Percentiles rank a stretch among this genome's conserved stretches.
Evolutionary conservation across 345 rosid species (phyloP).

Genomic region (Eucalyptus guilfoylei): DNA sequence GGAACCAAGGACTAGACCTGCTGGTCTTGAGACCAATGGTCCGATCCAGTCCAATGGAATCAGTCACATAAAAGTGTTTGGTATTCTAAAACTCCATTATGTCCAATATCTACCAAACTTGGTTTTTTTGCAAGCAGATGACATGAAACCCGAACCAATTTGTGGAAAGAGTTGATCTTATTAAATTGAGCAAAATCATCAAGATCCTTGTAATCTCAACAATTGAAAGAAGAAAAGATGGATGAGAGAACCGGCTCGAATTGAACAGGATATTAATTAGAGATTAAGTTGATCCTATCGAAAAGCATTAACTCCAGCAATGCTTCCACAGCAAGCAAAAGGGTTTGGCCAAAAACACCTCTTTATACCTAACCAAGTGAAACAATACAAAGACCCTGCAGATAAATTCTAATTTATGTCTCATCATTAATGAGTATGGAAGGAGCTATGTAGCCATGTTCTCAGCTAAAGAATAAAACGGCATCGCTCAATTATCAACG

Average conservation of each 20-base stretch:
- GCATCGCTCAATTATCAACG: not conserved
- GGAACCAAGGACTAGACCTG: too few species aligned
- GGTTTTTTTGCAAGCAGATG: not conserved
- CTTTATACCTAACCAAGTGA: not conserved
- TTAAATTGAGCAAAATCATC: not conserved
- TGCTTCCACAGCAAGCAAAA: not conserved
- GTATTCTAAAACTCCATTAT: too few species aligned
- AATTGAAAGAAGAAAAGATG: not conserved
- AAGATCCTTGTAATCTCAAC: not conserved
- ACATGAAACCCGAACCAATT: not conserved
- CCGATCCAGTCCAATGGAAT: accelerated
- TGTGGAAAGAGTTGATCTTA: not conserved
- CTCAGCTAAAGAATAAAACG: not conserved
- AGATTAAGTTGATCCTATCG: not conserved
- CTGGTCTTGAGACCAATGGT: too few species aligned
- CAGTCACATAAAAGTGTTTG: not conserved
- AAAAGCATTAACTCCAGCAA: not conserved
- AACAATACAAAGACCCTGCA: not conserved
- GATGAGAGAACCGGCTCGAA: not conserved
- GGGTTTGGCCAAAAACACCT: not conserved
- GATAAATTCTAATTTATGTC: not conserved
- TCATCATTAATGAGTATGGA: not conserved
- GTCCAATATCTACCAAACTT: not conserved
- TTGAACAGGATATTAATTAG: not conserved
- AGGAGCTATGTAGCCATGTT: not conserved